Conservation (phyloP, 1,284 basidiomycete genomes). For the Cystobasidium slooffiae region DNA sequence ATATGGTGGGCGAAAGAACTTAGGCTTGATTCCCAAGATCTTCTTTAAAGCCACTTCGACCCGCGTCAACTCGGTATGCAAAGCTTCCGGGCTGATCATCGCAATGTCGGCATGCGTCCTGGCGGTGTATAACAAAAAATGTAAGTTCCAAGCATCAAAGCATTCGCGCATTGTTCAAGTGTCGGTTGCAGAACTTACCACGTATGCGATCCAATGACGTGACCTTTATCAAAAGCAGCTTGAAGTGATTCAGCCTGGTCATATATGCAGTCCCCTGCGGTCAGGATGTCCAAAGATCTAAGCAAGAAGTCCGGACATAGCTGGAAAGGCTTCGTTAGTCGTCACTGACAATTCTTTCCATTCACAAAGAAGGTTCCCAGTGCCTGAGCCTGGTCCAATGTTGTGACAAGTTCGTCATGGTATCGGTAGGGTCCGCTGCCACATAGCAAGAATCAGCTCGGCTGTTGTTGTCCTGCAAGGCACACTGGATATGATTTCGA, state of each 20-base stretch:
- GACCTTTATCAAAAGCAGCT: slow-evolving; percentile 50
- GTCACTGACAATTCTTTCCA: slow-evolving; percentile 50
- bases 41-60: slow-evolving; percentile 50
- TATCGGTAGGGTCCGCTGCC: slow-evolving; percentile 46
- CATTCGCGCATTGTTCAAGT: not conserved
- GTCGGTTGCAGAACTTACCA: slow-evolving; percentile 38
- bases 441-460: not conserved
- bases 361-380: slow-evolving; percentile 52
- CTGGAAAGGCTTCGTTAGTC: not conserved
- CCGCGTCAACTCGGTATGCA: not conserved
- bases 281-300: not conserved
- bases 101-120: not conserved
- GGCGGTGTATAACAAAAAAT: not conserved
- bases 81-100: not conserved
- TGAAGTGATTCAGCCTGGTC: slow-evolving; percentile 49
- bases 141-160: not conserved
- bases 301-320: not conserved
- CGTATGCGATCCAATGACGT: slow-evolving; percentile 53
- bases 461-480: not conserved
- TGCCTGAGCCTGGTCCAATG: slow-evolving; percentile 43
- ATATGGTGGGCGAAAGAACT: slow-evolving; percentile 51
- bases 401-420: slow-evolving; percentile 45
- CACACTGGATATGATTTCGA: not conserved
- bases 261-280: slow-evolving; percentile 50
- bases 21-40: slow-evolving; percentile 54